Evolutionary conservation across 2,329 filamentous ascomycete genomes (phyloP).

Genomic region (Furcasterigmium sp.): DNA sequence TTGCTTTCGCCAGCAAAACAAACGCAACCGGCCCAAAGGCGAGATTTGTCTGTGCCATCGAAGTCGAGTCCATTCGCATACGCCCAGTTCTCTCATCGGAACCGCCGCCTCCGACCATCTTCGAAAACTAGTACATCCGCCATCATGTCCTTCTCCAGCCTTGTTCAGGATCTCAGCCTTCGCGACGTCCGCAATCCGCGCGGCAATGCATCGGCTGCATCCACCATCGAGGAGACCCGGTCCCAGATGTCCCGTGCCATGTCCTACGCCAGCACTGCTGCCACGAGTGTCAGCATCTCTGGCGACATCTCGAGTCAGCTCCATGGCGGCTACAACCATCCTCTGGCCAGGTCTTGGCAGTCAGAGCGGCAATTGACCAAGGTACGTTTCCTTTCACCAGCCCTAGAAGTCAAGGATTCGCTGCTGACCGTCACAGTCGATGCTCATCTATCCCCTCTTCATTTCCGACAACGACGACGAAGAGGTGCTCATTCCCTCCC

Average conservation of each 20-base stretch:
- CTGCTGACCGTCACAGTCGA: conserved; percentile 56
- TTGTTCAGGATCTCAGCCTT: conserved; percentile 59
- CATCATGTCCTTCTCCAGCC: conserved; percentile 62
- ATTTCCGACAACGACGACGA: conserved; percentile 92
- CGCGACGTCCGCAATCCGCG: conserved; percentile 45
- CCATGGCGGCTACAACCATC: conserved; percentile 78
- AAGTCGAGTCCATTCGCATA: no score
- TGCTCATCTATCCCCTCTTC: conserved; percentile 98
- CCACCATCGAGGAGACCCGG: conserved; percentile 53
- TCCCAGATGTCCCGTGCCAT: conserved; percentile 59
- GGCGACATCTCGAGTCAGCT: conserved; percentile 79
- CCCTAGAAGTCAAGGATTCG: neutral
- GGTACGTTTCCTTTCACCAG: conserved; percentile 37
- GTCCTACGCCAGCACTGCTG: conserved; percentile 62
- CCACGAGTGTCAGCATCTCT: conserved; percentile 64
- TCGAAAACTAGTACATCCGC: neutral
- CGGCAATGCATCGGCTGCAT: conserved; percentile 38
- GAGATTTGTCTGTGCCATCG: no score
- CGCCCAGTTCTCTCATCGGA: conserved; percentile 1
- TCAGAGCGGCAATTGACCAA: conserved; percentile 81
- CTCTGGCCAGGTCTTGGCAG: conserved; percentile 75
- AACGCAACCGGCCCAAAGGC: no score
- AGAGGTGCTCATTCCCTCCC: conserved; percentile 81
- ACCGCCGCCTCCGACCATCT: conserved; percentile 1
- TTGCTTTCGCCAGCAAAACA: no score